phyloP scores from a whole-genome alignment of 192 early-diverging fungal genomes.

The Coemansia sp. region DNA sequence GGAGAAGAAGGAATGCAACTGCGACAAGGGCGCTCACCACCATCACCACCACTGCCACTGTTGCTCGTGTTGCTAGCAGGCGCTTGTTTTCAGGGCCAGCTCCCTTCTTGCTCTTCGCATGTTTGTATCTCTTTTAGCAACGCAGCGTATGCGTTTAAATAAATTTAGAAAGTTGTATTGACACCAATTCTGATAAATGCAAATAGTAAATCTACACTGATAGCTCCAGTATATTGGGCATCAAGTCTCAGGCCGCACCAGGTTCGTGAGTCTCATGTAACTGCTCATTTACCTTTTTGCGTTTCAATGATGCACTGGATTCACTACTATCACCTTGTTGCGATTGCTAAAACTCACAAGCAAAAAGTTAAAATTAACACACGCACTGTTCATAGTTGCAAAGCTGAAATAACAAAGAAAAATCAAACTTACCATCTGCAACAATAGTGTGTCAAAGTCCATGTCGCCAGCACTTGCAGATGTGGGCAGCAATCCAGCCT shows the following conservation, averaged over 20 bases:
- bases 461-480: constrained; percentile 30
- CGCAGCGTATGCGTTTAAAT: not conserved
- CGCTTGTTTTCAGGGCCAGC: not conserved
- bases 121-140: constrained; percentile 1
- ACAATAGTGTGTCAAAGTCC: constrained; percentile 50
- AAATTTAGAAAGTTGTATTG: constrained; percentile 1
- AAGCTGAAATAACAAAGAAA: not conserved
- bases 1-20: constrained; percentile 22
- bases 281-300: not conserved
- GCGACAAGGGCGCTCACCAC: constrained; percentile 18
- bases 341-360: constrained; percentile 8
- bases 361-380: not conserved
- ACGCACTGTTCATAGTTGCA: not conserved
- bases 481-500: constrained; percentile 44
- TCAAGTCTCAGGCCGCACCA: not conserved
- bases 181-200: constrained; percentile 1
- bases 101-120: not conserved
- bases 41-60: constrained; percentile 32
- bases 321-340: constrained; percentile 3
- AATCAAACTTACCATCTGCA: constrained; percentile 37
- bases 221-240: not conserved
- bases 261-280: not conserved
- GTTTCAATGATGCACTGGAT: not conserved
- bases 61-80: constrained; percentile 12
- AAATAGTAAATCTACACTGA: constrained; percentile 3